Conservation (phyloP, 129 eudicot genomes). For the Chrysanthemum seticuspe region DNA sequence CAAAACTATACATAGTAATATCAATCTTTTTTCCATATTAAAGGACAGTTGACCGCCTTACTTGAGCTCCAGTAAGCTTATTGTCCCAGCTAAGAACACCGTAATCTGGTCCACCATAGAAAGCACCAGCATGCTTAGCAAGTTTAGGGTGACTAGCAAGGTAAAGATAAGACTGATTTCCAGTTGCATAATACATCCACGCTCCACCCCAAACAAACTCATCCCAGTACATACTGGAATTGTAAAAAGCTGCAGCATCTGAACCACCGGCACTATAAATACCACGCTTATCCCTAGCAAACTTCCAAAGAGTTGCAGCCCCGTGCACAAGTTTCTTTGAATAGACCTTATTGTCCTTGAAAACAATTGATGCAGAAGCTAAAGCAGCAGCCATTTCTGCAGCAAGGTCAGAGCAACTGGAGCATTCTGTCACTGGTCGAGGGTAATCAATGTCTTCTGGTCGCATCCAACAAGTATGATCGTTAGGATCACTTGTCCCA, state of each 20-base stretch:
- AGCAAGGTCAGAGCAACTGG: constrained; percentile 84
- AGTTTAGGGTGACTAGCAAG: constrained; percentile 73
- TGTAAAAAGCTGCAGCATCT: constrained; percentile 73
- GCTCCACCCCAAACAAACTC: constrained; percentile 93
- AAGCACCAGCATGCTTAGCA: constrained; percentile 92
- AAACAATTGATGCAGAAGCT: constrained; percentile 92
- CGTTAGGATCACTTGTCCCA: constrained; percentile 67
- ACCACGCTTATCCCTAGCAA: constrained; percentile 75
- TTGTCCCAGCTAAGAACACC: constrained; percentile 98
- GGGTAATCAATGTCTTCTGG: constrained; percentile 87
- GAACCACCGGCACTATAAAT: constrained; percentile 65
- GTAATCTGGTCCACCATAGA: constrained; percentile 88
- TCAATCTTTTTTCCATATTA: background rate
- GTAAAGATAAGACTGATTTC: constrained; percentile 67
- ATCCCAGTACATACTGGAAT: constrained; percentile 84
- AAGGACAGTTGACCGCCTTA: constrained; percentile 33
- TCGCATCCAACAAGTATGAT: constrained; percentile 91
- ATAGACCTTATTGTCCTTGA: constrained; percentile 87
- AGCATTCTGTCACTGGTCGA: constrained; percentile 73
- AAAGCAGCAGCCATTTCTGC: constrained; percentile 98
- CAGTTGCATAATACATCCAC: constrained; percentile 95
- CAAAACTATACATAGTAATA: background rate
- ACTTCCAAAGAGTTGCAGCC: constrained; percentile 73
- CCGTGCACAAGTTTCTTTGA: constrained; percentile 94
- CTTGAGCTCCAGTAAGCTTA: constrained; percentile 96